Evolutionary conservation across 768 basidiomycete genomes (phyloP).

Genomic region (Suillus cothurnatus): DNA sequence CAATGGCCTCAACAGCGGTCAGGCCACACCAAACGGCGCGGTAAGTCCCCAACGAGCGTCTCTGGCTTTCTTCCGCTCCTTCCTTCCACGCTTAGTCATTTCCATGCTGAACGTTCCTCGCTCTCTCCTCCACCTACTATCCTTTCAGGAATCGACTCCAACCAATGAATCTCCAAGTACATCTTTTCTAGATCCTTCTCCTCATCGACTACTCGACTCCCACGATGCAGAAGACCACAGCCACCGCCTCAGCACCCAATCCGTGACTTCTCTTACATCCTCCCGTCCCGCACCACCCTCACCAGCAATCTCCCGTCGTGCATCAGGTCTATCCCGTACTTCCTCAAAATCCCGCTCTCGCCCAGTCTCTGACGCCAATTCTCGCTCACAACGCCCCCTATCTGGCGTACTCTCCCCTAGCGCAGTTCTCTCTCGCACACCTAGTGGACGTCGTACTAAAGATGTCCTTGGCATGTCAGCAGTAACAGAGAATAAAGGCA

Average conservation of each 20-base stretch:
- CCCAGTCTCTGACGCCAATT: slow-evolving; percentile 25
- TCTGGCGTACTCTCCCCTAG: slow-evolving; percentile 13
- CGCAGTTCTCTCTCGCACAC: slow-evolving; percentile 14
- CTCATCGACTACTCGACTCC: slow-evolving; percentile 3
- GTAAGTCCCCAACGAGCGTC: slow-evolving; percentile 30
- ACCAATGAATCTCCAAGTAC: neutral
- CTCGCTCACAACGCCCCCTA: slow-evolving; percentile 22
- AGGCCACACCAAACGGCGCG: slow-evolving; percentile 24
- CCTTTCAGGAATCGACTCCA: slow-evolving; percentile 27
- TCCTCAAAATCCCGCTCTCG: slow-evolving; percentile 24
- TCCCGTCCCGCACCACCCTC: slow-evolving; percentile 65
- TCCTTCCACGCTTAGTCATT: slow-evolving; percentile 29
- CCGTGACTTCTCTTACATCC: slow-evolving; percentile 40
- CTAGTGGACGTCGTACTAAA: slow-evolving; percentile 23
- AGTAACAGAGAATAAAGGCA: slow-evolving; percentile 14
- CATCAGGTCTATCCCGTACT: slow-evolving; percentile 34
- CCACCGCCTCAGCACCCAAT: slow-evolving; percentile 27
- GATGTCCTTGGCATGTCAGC: slow-evolving; percentile 18
- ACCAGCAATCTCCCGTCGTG: slow-evolving; percentile 50
- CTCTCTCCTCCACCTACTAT: slow-evolving; percentile 27
- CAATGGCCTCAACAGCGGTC: slow-evolving; percentile 6
- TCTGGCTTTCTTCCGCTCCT: slow-evolving; percentile 25
- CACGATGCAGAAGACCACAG: slow-evolving; percentile 2
- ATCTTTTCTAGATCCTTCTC: slow-evolving; percentile 25
- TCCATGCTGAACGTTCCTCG: slow-evolving; percentile 33